Evolutionary conservation across 192 early-diverging fungal species (phyloP), one percentile per base, ranked within the genome.

Genomic region (Nowakowskiella sp.): DNA sequence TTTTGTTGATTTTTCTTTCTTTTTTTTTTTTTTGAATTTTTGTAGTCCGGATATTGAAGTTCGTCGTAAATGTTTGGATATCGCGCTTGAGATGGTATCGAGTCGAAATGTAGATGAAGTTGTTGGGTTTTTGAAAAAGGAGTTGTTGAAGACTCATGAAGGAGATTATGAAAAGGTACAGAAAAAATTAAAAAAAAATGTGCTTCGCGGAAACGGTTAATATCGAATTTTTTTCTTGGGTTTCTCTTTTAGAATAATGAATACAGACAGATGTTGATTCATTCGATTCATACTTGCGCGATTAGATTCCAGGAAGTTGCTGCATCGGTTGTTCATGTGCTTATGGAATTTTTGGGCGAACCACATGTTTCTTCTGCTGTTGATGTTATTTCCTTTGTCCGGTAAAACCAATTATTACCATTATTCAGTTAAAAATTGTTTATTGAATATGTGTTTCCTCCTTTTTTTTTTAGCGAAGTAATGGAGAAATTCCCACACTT

Each of bases 281-380:
- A 92, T 65, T 84, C 96, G 13, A 94, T 99, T 62, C 94, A 99
- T 67, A 56, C 77, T 1, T 96, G 91, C 70, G 96, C 96, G 16
- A 90, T 92, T 53, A 85, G 87, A 66, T 97, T 96, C 72, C 89
- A 89, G 23, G 87, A 94, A 58, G 90, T 97, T 22, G 96, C 96
- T 6, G 84, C 91, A n/a, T 87, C 82, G 53, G 96, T 96, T 4
- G 94, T 97, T 23, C 85, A 92, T 58, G 89, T 92, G 21, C 71
- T 99, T 39, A 89, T 97, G 84, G 91, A 92, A 65, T 97, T 93
- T 66, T 69, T 97, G 47, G 81, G 85, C 25, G 94, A 99, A 44
- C 83, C 87, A 42, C 86, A 88, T 68, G 84, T 86, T 45, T 83
- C 90, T 3, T 72, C 80, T 0, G 89, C 90, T 3, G 89, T 92